Conservation (phyloP, 345 rosid genomes). For the Syzygium grande region DNA sequence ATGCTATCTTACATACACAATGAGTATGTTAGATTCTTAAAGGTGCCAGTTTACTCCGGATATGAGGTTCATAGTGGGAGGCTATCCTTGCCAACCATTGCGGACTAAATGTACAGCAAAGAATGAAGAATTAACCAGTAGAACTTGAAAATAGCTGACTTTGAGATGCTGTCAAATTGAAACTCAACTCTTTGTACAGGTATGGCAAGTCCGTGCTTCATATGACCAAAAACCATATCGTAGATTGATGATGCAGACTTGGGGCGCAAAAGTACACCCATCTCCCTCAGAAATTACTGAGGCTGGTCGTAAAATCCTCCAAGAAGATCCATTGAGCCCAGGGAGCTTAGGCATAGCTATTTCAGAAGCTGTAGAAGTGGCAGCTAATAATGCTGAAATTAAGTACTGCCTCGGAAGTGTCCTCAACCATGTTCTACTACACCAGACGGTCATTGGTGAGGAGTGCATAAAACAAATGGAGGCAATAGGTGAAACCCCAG, state of each 20-base stretch:
- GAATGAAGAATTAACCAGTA: not conserved
- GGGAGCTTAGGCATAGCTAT: slow-evolving; percentile 98
- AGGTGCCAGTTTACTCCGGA: not conserved
- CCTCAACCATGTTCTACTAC: slow-evolving; percentile 83
- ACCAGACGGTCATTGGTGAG: slow-evolving; percentile 91
- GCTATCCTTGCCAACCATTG: not conserved
- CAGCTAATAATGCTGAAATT: slow-evolving; percentile 56
- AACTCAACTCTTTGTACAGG: slow-evolving; percentile 23
- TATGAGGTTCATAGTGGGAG: not conserved
- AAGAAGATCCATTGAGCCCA: slow-evolving; percentile 53
- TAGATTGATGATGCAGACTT: slow-evolving; percentile 92
- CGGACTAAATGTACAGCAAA: not conserved
- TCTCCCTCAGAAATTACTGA: slow-evolving; percentile 72
- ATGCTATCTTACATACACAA: not conserved
- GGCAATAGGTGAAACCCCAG: slow-evolving; percentile 72
- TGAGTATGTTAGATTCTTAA: not conserved
- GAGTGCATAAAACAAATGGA: slow-evolving; percentile 88
- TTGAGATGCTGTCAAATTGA: not conserved
- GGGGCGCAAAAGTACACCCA: slow-evolving; percentile 96
- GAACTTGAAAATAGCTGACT: not conserved
- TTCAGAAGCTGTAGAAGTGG: slow-evolving; percentile 95
- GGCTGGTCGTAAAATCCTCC: slow-evolving; percentile 64
- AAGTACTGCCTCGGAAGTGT: slow-evolving; percentile 93
- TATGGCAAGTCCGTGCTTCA: slow-evolving; percentile 97
- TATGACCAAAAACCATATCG: slow-evolving; percentile 93